A percentile compares a stretch with the other conserved stretches of the same genome.
Evolutionary conservation across 208 protist genomes (phyloP).

Genomic region (Naegleria lovaniensis): DNA sequence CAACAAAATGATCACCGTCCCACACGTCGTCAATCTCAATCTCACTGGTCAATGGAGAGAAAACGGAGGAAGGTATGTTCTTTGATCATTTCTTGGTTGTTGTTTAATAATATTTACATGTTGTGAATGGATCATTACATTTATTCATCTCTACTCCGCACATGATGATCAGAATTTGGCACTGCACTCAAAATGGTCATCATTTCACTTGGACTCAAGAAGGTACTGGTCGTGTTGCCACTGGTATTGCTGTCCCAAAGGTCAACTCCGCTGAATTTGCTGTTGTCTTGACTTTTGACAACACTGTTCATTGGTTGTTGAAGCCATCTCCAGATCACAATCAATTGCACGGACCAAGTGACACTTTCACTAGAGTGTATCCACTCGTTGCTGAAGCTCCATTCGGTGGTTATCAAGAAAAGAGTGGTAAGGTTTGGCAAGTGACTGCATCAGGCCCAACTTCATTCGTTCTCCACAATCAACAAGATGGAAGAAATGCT

Average conservation of each 20-base stretch:
- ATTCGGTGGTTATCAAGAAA: not conserved
- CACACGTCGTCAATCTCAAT: not conserved
- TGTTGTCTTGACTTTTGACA: not conserved
- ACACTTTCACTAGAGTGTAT: not conserved
- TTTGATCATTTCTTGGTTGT: too few relatives aligned
- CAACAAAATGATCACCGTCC: not conserved
- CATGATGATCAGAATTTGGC: not conserved
- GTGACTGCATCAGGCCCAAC: not conserved
- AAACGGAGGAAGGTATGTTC: not conserved
- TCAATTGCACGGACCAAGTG: not conserved
- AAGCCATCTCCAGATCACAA: not conserved
- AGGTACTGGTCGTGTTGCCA: not conserved
- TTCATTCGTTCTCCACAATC: not conserved
- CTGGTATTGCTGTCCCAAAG: not conserved
- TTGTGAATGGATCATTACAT: too few relatives aligned
- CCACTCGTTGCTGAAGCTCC: not conserved
- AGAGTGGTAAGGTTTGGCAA: not conserved
- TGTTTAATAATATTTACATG: too few relatives aligned
- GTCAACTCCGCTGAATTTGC: not conserved
- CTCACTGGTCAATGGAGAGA: not conserved
- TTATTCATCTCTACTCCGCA: too few relatives aligned
- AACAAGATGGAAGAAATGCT: slow-evolving; percentile 2
- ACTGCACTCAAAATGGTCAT: not conserved
- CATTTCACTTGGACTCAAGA: not conserved
- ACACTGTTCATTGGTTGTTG: not conserved